phyloP scores from a whole-genome alignment of 176 grass and related monocot species.

The Oryza meyeriana region DNA sequence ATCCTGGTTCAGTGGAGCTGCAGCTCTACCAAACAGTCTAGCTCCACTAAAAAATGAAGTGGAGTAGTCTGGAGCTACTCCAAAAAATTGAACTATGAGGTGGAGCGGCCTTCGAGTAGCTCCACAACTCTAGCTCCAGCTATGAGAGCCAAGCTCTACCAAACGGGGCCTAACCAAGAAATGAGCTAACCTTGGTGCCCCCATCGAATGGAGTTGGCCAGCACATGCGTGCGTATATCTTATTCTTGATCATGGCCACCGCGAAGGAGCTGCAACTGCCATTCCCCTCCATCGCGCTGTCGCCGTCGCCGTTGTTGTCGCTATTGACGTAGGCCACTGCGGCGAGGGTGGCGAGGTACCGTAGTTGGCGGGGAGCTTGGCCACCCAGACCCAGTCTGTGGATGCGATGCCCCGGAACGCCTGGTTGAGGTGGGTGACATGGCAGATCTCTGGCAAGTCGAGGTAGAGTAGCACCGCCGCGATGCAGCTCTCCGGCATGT shows the following conservation, averaged over 20 bases:
- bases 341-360: constrained; percentile 51
- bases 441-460: constrained; percentile 80
- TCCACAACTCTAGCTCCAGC: too few relatives aligned
- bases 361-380: constrained; percentile 72
- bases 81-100: too few relatives aligned
- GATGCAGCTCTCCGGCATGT: constrained; percentile 85
- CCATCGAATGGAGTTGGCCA: constrained; percentile 61
- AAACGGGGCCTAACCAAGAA: not conserved
- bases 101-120: too few relatives aligned
- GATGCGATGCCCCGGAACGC: constrained; percentile 67
- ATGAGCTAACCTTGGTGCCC: constrained; percentile 54
- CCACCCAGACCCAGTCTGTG: constrained; percentile 64
- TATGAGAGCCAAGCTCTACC: too few relatives aligned
- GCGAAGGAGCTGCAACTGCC: constrained; percentile 20
- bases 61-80: too few relatives aligned
- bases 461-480: constrained; percentile 73
- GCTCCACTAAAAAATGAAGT: too few relatives aligned
- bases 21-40: too few relatives aligned
- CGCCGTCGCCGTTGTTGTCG: too few relatives aligned
- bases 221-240: constrained; percentile 68
- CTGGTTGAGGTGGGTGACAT: constrained; percentile 53
- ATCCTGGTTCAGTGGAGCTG: too few relatives aligned
- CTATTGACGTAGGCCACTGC: constrained; percentile 39
- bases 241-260: constrained; percentile 48
- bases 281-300: not conserved